A percentile compares a stretch with the other conserved stretches of the same genome.
phyloP scores from a whole-genome alignment of 23 red algal genomes.

The Gracilaria domingensis region DNA sequence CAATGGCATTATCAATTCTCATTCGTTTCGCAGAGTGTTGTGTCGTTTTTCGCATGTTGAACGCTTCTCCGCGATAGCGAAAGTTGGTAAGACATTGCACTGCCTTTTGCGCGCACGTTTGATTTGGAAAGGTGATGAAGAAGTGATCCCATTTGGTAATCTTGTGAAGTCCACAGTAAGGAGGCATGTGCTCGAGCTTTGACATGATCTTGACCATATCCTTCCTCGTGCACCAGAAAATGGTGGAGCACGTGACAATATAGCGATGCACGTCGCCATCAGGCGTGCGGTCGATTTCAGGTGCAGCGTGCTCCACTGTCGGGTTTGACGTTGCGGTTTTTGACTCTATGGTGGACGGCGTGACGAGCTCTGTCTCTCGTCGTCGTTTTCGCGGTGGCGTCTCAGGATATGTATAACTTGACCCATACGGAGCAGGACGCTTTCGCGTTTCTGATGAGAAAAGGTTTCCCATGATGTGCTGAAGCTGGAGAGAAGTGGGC shows the following conservation, averaged over 20 bases:
- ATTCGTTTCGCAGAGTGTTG: slow-evolving; percentile 61
- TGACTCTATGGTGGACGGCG: slow-evolving; percentile 30
- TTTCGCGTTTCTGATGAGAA: slow-evolving; percentile 2
- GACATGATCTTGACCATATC: slow-evolving; percentile 45
- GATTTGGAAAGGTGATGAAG: slow-evolving; percentile 70
- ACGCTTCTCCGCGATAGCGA: slow-evolving; percentile 37
- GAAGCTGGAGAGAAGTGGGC: not conserved
- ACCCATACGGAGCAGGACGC: slow-evolving; percentile 11
- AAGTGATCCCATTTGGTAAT: slow-evolving; percentile 74
- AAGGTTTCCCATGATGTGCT: not conserved
- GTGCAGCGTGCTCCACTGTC: not conserved
- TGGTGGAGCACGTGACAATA: slow-evolving; percentile 55
- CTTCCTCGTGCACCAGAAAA: slow-evolving; percentile 68
- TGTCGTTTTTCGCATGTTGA: slow-evolving; percentile 13
- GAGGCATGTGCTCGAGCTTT: slow-evolving; percentile 48
- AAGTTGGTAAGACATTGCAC: slow-evolving; percentile 29
- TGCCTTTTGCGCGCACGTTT: slow-evolving; percentile 32
- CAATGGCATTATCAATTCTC: slow-evolving; percentile 30
- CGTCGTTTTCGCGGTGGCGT: slow-evolving; percentile 5
- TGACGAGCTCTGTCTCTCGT: not conserved
- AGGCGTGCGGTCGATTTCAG: slow-evolving; percentile 44
- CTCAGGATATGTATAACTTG: slow-evolving; percentile 18
- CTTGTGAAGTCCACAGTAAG: slow-evolving; percentile 67
- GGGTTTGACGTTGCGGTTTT: slow-evolving; percentile 19
- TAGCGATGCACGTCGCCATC: slow-evolving; percentile 64